These are phyloP conservation scores for Circinella umbellata DNA, from an alignment of 371 early-diverging fungal genomes.

Conservation along the genomic window DNA sequence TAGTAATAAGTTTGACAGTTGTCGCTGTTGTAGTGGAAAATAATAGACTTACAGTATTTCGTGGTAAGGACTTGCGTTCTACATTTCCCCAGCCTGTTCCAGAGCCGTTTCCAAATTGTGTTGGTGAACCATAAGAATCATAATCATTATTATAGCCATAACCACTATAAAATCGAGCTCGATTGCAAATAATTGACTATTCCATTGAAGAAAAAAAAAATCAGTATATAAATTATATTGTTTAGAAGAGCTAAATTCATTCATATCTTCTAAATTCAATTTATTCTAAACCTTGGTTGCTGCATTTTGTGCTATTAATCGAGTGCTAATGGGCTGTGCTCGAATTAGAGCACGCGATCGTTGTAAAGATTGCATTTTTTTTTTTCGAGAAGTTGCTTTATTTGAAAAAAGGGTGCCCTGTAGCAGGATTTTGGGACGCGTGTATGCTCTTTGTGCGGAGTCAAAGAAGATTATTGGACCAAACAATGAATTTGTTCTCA, in stretches of 20 bases:
- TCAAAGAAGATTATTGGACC: neutral
- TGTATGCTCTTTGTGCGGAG: no score
- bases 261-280: neutral
- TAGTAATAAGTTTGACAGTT: neutral
- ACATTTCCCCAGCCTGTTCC: constrained; percentile 31
- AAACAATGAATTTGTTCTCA: neutral
- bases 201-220: no score
- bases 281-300: constrained; percentile 3
- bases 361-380: constrained; percentile 10
- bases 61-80: constrained; percentile 51
- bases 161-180: constrained; percentile 32
- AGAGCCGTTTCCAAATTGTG: constrained; percentile 10
- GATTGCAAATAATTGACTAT: constrained; percentile 4
- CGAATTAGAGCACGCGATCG: constrained; percentile 9
- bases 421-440: constrained; percentile 1
- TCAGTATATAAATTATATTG: no score
- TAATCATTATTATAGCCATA: constrained; percentile 47
- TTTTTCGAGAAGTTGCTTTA: neutral
- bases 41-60: constrained; percentile 50
- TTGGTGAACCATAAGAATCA: constrained; percentile 33
- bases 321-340: neutral
- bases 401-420: neutral
- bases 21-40: neutral
- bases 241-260: no score
- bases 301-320: constrained; percentile 1